phyloP scores from a whole-genome alignment of 371 early-diverging fungal species.

The Dichotomocladium elegans region DNA sequence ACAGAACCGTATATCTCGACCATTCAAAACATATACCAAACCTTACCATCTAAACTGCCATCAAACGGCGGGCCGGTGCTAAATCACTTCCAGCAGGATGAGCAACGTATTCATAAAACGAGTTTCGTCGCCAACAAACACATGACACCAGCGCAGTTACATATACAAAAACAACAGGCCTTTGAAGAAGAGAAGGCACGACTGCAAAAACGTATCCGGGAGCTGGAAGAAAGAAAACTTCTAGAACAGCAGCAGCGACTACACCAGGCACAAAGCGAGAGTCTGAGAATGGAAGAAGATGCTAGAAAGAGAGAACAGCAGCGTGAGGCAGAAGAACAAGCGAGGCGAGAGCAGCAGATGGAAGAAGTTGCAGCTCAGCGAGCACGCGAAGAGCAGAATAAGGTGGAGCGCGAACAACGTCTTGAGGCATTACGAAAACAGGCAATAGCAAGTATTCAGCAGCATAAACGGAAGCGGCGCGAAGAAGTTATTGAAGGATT shows the following conservation, averaged over 20 bases:
- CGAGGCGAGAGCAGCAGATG: not conserved
- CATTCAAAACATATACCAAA: not conserved
- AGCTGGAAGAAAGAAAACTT: not conserved
- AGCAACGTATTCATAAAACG: not conserved
- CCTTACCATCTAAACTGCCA: not conserved
- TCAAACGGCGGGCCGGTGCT: not conserved
- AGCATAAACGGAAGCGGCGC: not conserved
- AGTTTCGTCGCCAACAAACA: not conserved
- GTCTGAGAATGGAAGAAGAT: not conserved
- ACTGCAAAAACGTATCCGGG: not conserved
- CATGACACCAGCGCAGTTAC: not conserved
- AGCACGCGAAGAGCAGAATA: not conserved
- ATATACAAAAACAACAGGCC: not conserved
- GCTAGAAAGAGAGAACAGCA: not conserved
- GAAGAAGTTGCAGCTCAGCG: conserved; percentile 3
- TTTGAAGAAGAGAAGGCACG: not conserved
- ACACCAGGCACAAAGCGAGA: not conserved
- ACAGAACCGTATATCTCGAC: not conserved
- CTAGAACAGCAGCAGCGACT: not conserved
- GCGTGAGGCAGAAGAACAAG: not conserved
- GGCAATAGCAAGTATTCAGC: conserved; percentile 4
- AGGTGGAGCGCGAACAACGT: not conserved
- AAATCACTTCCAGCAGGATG: not conserved
- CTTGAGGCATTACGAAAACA: conserved; percentile 1
- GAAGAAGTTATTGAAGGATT: conserved; percentile 4